Conservation (phyloP, 1,284 basidiomycete species). For the Moesziomyces parantarcticus region DNA sequence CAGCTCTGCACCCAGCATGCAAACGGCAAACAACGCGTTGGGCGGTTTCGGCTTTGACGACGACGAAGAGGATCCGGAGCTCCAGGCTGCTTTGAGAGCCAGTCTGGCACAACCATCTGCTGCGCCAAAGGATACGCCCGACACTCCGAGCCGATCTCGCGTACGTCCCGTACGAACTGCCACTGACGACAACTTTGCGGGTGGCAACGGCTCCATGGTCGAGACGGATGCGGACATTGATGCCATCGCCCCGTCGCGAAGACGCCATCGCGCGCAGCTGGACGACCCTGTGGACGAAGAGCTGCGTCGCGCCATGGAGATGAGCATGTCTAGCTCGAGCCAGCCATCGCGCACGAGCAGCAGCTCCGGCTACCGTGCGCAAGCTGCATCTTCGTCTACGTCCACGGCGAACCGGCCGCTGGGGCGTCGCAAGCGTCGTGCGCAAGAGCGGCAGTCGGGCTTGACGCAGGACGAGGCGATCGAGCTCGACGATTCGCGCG, state of each 20-base stretch:
- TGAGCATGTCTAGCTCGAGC: conserved; percentile 26
- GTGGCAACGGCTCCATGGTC: conserved; percentile 15
- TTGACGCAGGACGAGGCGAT: conserved; percentile 42
- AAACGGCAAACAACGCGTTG: neutral
- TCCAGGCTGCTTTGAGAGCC: conserved; percentile 58
- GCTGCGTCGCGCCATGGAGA: conserved; percentile 47
- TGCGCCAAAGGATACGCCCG: neutral
- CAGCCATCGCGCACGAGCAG: conserved; percentile 15
- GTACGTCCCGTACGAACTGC: conserved; percentile 29
- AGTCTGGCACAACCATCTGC: conserved; percentile 41
- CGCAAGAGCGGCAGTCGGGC: conserved; percentile 43
- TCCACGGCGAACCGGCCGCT: conserved; percentile 18
- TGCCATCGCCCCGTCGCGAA: conserved; percentile 53
- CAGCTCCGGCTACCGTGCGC: conserved; percentile 9
- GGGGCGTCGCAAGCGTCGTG: conserved; percentile 30
- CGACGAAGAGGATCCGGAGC: conserved; percentile 47
- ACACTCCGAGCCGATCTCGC: conserved; percentile 37
- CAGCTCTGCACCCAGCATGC: conserved; percentile 2
- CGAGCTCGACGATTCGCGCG: conserved; percentile 37
- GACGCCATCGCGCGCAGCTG: conserved; percentile 23
- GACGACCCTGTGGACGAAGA: conserved; percentile 41
- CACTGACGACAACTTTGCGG: conserved; percentile 16
- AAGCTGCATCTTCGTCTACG: conserved; percentile 6
- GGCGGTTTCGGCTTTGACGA: conserved; percentile 13
- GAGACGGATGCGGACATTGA: conserved; percentile 62